Base-by-base conservation (phyloP, 257 asterid species). In the Catharanthus roseus region DNA sequence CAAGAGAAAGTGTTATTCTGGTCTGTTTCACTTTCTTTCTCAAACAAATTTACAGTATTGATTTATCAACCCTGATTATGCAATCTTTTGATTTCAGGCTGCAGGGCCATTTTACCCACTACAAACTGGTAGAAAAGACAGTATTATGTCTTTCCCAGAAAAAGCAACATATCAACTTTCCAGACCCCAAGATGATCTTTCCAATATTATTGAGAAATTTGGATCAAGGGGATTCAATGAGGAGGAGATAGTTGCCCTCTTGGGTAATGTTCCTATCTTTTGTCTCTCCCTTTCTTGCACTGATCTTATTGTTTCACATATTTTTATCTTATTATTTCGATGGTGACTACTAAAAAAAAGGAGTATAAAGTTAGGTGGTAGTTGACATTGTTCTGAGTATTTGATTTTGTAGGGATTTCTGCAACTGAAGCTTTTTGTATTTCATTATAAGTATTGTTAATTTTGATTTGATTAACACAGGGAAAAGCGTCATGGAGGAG, bases 101-200 rank as follows among this genome's bases (percentile, higher is more conserved):
- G 96, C 95, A 29, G 97, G 98, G 33, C 95, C 96, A 2, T 92
- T 85, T 86, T 90, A 87, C 75, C 97, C 95, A 16, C 76, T 88
- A 72, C 68, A 53, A 63, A 92, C 96, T 0, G 98, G 97, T 26
- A 79, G 97, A 76, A 78, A 62, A 75, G 96, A 90, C 80, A 85
- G 93, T 77, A 57, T 23, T 7, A 16, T 18, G 45, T 69, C 93
- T n/a, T 85, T 66, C 75, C 44, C 61, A 10, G 67, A 67, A 6
- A 74, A 70, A 69, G 88, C 97, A 38, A 44, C 69, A 11, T 15
- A 2, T 24, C 87, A 84, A 53, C 88, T 92, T 69, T 96, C 97
- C 47, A 70, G 70, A 71, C 97, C 97, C 3, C 72, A 80, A 5
- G 88, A 86, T 56, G 74, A 81, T 74, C 80, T 83, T 23, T 45